Percentiles rank a stretch among this genome's conserved stretches.
Evolutionary conservation across 148 eudicot species (phyloP).

Genomic region (Fagopyrum tataricum): DNA sequence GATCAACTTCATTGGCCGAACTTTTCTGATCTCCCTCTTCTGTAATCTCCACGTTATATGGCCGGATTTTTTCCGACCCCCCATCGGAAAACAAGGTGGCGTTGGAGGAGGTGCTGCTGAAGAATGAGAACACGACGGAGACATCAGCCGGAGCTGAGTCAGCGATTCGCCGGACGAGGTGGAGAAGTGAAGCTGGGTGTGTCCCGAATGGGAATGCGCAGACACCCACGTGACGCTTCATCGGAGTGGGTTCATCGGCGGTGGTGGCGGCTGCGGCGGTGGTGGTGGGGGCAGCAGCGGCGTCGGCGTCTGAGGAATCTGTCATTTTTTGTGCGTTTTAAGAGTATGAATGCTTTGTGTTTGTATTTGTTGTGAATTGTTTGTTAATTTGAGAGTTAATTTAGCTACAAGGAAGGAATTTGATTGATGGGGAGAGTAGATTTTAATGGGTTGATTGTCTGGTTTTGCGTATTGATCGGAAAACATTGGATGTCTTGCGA

Average conservation of each 20-base stretch:
- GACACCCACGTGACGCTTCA: conserved; percentile 36
- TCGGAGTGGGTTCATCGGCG: not conserved
- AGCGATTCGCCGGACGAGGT: conserved; percentile 33
- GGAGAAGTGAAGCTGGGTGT: conserved; percentile 42
- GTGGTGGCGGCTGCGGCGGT: not conserved
- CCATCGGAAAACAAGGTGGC: conserved; percentile 15
- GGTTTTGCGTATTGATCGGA: no score
- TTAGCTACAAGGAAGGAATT: no score
- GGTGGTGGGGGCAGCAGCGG: not conserved
- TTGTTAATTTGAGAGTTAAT: no score
- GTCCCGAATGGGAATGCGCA: conserved; percentile 56
- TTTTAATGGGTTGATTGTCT: no score
- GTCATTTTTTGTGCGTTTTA: no score
- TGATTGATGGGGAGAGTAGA: no score
- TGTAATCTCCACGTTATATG: conserved; percentile 21
- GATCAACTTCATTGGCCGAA: conserved; percentile 27
- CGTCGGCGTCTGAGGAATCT: no score
- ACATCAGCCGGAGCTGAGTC: conserved; percentile 21
- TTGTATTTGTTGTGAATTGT: no score
- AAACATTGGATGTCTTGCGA: no score
- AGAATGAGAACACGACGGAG: conserved; percentile 31
- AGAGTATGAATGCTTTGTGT: no score
- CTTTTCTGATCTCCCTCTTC: conserved; percentile 17
- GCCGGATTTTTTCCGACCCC: conserved; percentile 15
- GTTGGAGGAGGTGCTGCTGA: conserved; percentile 27